Evolutionary conservation across 1,139 yeast species (phyloP).

Genomic region (Blastobotrys buckinghamii): DNA sequence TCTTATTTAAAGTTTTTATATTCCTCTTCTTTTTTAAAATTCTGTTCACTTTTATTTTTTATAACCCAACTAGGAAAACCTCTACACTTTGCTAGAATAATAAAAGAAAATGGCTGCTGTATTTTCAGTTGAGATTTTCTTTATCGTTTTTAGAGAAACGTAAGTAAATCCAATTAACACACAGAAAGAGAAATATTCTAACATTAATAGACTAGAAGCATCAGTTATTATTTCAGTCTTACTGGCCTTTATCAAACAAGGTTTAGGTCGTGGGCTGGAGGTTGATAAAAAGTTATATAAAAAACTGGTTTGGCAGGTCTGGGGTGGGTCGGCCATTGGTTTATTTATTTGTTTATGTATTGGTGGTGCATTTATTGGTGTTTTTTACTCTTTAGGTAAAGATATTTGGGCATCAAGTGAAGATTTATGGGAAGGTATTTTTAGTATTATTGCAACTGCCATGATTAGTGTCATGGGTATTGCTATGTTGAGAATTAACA

Average conservation of each 20-base stretch:
- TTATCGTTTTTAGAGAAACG: conserved; percentile 84
- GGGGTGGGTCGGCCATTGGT: conserved; percentile 73
- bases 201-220: conserved; percentile 55
- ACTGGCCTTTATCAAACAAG: conserved; percentile 83
- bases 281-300: conserved; percentile 52
- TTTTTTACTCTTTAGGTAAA: conserved; percentile 69
- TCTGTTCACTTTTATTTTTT: too few relatives aligned
- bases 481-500: conserved; percentile 85
- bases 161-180: too few relatives aligned
- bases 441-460: conserved; percentile 75
- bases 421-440: conserved; percentile 90
- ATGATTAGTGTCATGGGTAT: conserved; percentile 87
- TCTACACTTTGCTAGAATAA: too few relatives aligned
- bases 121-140: conserved; percentile 50
- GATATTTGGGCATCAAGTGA: conserved; percentile 85
- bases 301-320: conserved; percentile 63
- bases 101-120: conserved; percentile 33
- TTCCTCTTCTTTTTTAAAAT: too few relatives aligned
- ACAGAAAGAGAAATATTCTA: neutral
- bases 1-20: too few relatives aligned
- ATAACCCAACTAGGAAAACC: too few relatives aligned
- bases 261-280: conserved; percentile 46
- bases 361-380: conserved; percentile 82
- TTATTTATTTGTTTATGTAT: conserved; percentile 64
- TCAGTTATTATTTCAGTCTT: conserved; percentile 83